Percentiles rank a stretch among this genome's conserved stretches.
These are phyloP conservation scores for Raphanus raphanistrum DNA, from an alignment of 345 rosid genomes.

Conservation along the genomic window DNA sequence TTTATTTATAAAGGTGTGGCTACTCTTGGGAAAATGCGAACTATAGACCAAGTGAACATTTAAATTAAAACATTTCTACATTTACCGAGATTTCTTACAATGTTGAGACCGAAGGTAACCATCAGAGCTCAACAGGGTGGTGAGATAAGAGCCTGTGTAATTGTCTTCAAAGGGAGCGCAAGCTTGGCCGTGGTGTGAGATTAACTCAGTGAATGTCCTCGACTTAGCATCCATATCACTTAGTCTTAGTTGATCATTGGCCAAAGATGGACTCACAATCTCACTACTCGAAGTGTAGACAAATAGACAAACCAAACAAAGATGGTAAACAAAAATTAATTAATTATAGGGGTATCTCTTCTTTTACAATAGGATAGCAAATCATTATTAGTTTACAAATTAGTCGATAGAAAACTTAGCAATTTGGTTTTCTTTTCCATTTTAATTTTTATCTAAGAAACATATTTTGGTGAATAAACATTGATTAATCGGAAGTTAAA, in stretches of 20 bases:
- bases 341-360: background rate
- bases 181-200: constrained; percentile 68
- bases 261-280: constrained; percentile 72
- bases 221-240: constrained; percentile 60
- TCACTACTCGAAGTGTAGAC: constrained; percentile 78
- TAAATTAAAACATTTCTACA: constrained; percentile 41
- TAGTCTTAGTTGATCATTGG: constrained; percentile 46
- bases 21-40: background rate
- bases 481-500: background rate
- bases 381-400: background rate
- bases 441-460: background rate
- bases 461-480: background rate
- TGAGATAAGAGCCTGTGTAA: constrained; percentile 68
- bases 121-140: constrained; percentile 89
- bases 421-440: too few species aligned
- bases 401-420: background rate
- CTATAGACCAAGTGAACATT: background rate
- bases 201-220: constrained; percentile 65
- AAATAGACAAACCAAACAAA: constrained; percentile 29
- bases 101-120: constrained; percentile 85
- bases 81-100: constrained; percentile 87
- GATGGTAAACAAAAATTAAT: background rate
- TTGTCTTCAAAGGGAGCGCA: constrained; percentile 78
- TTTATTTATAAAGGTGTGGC: background rate
- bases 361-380: background rate